Percentiles rank a stretch among this genome's conserved stretches.
Evolutionary conservation across 73 alveolate species (phyloP).

Genomic region (Paramecium sexaurelia): DNA sequence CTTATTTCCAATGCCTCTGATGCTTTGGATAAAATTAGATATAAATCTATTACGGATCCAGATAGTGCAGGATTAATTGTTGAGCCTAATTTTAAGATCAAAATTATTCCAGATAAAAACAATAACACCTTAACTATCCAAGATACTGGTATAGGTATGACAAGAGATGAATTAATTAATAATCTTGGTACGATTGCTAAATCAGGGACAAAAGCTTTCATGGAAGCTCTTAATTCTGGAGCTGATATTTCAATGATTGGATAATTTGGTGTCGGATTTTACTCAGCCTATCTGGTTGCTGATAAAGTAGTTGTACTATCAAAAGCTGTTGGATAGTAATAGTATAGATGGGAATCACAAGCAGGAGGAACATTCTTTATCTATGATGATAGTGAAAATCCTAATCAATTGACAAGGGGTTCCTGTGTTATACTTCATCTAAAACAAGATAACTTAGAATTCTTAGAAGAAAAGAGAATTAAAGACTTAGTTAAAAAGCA

Average conservation of each 20-base stretch:
- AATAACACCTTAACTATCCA: conserved; percentile 96
- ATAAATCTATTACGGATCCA: conserved; percentile 97
- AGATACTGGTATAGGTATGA: conserved; percentile 99
- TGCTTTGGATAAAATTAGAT: conserved; percentile 99
- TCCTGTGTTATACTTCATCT: conserved; percentile 95
- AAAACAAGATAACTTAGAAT: conserved; percentile 98
- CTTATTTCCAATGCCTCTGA: conserved; percentile 99
- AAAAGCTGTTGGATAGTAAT: conserved; percentile 93
- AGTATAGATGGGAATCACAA: conserved; percentile 98
- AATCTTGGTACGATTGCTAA: conserved; percentile 99
- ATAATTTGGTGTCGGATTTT: conserved; percentile 99
- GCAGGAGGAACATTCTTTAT: conserved; percentile 98
- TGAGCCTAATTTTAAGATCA: conserved; percentile 93
- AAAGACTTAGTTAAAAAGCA: conserved; percentile 98
- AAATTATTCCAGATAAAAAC: conserved; percentile 99
- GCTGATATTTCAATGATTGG: conserved; percentile 99
- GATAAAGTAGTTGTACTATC: conserved; percentile 96
- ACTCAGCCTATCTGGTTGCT: conserved; percentile 98
- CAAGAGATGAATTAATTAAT: conserved; percentile 97
- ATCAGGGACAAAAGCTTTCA: conserved; percentile 99
- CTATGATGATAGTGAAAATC: conserved; percentile 82
- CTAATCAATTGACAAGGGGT: conserved; percentile 92
- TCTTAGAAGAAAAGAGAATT: conserved; percentile 96
- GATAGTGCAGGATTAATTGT: conserved; percentile 87
- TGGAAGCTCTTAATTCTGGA: conserved; percentile 99